These are phyloP conservation scores for Capsella bursapastoris DNA, from an alignment of 345 rosid genomes.

Conservation along the genomic window DNA sequence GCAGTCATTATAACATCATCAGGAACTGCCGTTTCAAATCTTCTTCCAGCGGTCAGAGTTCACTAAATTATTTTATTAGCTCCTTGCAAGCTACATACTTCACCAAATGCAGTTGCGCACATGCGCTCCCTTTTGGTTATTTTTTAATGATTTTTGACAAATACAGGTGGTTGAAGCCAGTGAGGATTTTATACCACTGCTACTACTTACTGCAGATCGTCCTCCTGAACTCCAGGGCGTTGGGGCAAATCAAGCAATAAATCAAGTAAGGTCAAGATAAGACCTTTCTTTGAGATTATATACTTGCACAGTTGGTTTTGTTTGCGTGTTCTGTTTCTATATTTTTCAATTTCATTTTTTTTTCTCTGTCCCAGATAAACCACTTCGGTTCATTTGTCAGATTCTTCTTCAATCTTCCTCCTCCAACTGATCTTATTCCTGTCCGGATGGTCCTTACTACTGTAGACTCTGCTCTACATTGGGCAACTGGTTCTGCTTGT, in stretches of 20 bases:
- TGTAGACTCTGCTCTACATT: constrained; percentile 81
- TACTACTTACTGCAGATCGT: constrained; percentile 93
- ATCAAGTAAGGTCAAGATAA: constrained; percentile 65
- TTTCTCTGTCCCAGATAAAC: constrained; percentile 61
- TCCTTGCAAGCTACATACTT: constrained; percentile 20
- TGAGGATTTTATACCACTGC: constrained; percentile 87
- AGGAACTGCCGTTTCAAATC: constrained; percentile 98
- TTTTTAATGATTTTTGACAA: constrained; percentile 20
- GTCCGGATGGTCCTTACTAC: constrained; percentile 90
- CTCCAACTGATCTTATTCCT: constrained; percentile 75
- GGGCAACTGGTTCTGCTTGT: constrained; percentile 70
- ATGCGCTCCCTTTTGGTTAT: constrained; percentile 11
- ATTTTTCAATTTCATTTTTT: constrained; percentile 4
- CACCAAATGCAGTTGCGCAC: constrained; percentile 10
- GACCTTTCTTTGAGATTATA: constrained; percentile 23
- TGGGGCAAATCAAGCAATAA: constrained; percentile 95
- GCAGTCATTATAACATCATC: constrained; percentile 91
- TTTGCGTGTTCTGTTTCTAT: constrained; percentile 20
- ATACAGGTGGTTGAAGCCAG: constrained; percentile 97
- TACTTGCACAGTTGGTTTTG: constrained; percentile 5
- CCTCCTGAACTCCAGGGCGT: constrained; percentile 92
- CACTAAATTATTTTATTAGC: constrained; percentile 12
- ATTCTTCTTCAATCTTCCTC: constrained; percentile 88
- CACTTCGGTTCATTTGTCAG: constrained; percentile 92
- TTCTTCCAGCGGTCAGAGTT: constrained; percentile 92